phyloP scores from a whole-genome alignment of 2,329 filamentous ascomycete species.

The Claviceps humidiphila region DNA sequence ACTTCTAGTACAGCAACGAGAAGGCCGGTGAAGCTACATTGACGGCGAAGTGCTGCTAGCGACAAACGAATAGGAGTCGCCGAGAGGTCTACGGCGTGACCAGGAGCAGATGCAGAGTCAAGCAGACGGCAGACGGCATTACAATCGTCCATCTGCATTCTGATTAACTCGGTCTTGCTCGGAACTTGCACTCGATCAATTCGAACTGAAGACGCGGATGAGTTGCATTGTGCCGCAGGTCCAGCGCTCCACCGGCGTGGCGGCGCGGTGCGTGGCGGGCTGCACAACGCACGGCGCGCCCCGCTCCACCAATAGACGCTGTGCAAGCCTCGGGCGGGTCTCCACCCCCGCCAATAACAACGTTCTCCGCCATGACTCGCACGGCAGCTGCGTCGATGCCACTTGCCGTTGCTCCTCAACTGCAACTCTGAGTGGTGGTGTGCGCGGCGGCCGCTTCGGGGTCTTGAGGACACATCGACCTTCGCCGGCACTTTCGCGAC shows the following conservation, averaged over 20 bases:
- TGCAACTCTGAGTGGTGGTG: neutral
- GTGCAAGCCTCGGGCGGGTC: neutral
- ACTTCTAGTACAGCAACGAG: too few relatives aligned
- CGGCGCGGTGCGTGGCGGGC: slow-evolving; percentile 8
- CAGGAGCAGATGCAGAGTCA: too few relatives aligned
- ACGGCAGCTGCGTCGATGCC: neutral
- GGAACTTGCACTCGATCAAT: neutral
- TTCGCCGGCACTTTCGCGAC: slow-evolving; percentile 4
- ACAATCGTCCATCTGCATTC: too few relatives aligned
- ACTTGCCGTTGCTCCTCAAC: neutral
- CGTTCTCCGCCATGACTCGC: neutral
- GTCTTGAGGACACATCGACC: slow-evolving; percentile 8
- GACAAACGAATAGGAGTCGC: too few relatives aligned
- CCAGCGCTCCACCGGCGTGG: slow-evolving; percentile 18
- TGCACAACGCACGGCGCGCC: neutral
- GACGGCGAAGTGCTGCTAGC: too few relatives aligned
- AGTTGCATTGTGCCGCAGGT: slow-evolving; percentile 17
- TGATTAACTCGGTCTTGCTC: too few relatives aligned
- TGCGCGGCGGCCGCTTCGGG: neutral
- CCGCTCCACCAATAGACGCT: slow-evolving; percentile 4
- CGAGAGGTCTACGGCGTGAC: too few relatives aligned
- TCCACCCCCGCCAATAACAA: neutral
- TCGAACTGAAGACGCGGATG: neutral
- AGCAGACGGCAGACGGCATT: too few relatives aligned
- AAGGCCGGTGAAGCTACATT: too few relatives aligned